These are phyloP conservation scores for Xanthoconium separans DNA, from an alignment of 1,284 basidiomycete genomes.

Conservation along the genomic window DNA sequence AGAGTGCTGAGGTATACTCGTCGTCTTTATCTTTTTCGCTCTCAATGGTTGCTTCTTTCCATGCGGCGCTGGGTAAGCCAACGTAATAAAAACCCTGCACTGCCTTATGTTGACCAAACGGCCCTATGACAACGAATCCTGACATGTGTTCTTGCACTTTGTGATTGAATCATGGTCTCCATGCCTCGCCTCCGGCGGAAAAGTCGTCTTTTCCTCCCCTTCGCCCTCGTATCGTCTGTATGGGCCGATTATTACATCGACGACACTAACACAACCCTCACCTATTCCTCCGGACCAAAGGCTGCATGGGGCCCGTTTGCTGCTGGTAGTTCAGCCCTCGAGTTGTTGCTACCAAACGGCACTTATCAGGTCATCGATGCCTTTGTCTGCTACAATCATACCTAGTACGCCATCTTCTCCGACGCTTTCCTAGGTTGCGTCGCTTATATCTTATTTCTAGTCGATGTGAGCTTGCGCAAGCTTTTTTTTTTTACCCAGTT, in stretches of 20 bases:
- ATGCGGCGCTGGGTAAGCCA: not conserved
- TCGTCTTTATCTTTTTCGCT: not conserved
- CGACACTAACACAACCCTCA: slow-evolving; percentile 24
- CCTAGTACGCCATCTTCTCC: slow-evolving; percentile 15
- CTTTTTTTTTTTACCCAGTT: not conserved
- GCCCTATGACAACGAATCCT: too few relatives aligned
- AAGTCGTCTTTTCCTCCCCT: slow-evolving; percentile 1
- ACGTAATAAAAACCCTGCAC: not conserved
- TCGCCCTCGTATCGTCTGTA: slow-evolving; percentile 1
- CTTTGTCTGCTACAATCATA: slow-evolving; percentile 23
- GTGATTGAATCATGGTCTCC: not conserved
- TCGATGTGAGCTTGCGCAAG: slow-evolving; percentile 15
- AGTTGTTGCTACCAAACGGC: slow-evolving; percentile 20
- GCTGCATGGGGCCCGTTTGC: slow-evolving; percentile 22
- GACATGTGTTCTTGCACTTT: not conserved
- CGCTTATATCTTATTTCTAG: slow-evolving; percentile 7
- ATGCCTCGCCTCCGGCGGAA: not conserved
- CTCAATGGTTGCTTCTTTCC: not conserved
- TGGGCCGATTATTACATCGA: slow-evolving; percentile 25
- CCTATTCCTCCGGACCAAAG: slow-evolving; percentile 22
- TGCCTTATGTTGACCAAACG: not conserved
- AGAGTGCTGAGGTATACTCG: too few relatives aligned
- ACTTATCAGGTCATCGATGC: slow-evolving; percentile 21
- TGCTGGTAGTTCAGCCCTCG: slow-evolving; percentile 7
- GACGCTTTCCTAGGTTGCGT: not conserved